Conservation (phyloP, 495 filamentous ascomycete species). For the Talaromyces borbonicus region DNA sequence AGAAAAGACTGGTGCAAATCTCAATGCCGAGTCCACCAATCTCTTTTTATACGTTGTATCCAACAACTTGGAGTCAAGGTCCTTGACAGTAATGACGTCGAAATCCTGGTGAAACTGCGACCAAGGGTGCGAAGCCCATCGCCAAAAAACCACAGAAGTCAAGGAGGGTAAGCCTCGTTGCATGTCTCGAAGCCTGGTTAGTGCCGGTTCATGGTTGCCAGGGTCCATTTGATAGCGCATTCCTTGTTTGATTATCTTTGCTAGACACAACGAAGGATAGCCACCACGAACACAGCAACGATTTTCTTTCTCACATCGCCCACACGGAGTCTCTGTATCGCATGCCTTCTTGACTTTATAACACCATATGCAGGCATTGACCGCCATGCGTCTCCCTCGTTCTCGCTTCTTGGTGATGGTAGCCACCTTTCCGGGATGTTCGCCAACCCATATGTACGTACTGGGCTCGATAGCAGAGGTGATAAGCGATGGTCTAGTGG, state of each 20-base stretch:
- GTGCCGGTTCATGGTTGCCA: not conserved
- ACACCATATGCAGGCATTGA: constrained; percentile 16
- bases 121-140: not conserved
- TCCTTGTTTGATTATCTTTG: not conserved
- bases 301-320: constrained; percentile 7
- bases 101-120: not conserved
- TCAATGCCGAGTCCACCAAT: not conserved
- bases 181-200: not conserved
- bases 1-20: not conserved
- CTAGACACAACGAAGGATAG: constrained; percentile 7
- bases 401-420: constrained; percentile 9
- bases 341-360: constrained; percentile 21
- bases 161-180: not conserved
- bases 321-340: constrained; percentile 12
- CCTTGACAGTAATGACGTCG: not conserved
- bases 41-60: not conserved
- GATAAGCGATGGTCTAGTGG: not conserved
- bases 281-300: constrained; percentile 15
- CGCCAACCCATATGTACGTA: constrained; percentile 7
- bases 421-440: constrained; percentile 5
- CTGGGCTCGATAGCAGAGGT: not conserved
- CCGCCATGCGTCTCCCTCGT: constrained; percentile 12
- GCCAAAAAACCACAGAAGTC: not conserved
- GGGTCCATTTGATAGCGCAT: not conserved
- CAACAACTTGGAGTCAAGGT: not conserved